Evolutionary conservation across 2,329 filamentous ascomycete genomes (phyloP).

Genomic region (Aureobasidium sp.): DNA sequence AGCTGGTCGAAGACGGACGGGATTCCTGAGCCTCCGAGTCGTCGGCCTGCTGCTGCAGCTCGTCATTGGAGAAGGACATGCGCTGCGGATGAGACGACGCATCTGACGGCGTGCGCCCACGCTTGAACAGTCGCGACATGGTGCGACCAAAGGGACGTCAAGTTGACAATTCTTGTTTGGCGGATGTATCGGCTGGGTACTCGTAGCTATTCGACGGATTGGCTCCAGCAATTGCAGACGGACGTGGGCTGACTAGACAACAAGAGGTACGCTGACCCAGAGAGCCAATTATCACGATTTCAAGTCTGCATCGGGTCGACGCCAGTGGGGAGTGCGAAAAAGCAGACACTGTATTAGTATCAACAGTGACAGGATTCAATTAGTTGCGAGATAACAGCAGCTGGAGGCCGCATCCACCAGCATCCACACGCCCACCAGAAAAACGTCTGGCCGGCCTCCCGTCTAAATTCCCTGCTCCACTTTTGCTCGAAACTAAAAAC

Average conservation of each 20-base stretch:
- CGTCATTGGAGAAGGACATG: slow-evolving; percentile 27
- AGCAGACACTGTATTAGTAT: background rate
- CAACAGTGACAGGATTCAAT: slow-evolving; percentile 17
- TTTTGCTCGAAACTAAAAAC: slow-evolving; percentile 17
- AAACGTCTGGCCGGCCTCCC: slow-evolving; percentile 15
- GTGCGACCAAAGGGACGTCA: slow-evolving; percentile 7
- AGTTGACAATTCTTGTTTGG: background rate
- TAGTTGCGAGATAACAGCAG: slow-evolving; percentile 19
- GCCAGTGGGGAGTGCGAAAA: slow-evolving; percentile 1
- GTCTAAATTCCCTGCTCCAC: slow-evolving; percentile 14
- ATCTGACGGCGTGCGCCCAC: slow-evolving; percentile 23
- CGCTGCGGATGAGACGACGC: slow-evolving; percentile 26
- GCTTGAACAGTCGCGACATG: slow-evolving; percentile 23
- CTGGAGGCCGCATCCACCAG: slow-evolving; percentile 13
- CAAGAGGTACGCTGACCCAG: background rate
- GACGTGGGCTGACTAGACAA: slow-evolving; percentile 13
- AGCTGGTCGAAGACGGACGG: slow-evolving; percentile 15
- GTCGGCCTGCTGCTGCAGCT: slow-evolving; percentile 20
- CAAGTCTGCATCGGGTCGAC: slow-evolving; percentile 12
- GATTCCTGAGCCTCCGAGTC: slow-evolving; percentile 13
- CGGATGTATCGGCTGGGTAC: background rate
- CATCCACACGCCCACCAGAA: slow-evolving; percentile 1
- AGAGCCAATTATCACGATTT: background rate
- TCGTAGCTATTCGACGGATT: background rate
- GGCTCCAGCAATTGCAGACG: background rate